Conservation (phyloP, 805 yeast genomes). For the Myxozyma neotropica region DNA sequence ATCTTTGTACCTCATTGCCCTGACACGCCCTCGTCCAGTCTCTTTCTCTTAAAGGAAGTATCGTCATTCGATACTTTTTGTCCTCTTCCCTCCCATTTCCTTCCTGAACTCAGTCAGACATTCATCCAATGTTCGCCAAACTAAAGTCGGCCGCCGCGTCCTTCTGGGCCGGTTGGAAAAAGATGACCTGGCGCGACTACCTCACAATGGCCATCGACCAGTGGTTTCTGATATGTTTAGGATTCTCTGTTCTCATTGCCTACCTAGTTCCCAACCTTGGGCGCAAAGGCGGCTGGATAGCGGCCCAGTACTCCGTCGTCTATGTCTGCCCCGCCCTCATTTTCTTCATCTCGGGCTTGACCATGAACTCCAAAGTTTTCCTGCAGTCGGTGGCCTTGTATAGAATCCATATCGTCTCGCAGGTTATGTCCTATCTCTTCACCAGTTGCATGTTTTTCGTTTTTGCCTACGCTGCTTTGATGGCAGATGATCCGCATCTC, state of each 20-base stretch:
- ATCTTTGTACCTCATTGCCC: neutral
- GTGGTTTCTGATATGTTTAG: conserved; percentile 81
- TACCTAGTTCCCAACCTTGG: conserved; percentile 81
- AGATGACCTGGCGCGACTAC: conserved; percentile 18
- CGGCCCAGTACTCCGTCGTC: conserved; percentile 75
- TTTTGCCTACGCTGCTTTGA: conserved; percentile 64
- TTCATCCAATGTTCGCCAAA: conserved; percentile 10
- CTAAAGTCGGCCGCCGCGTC: neutral
- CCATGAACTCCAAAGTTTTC: conserved; percentile 68
- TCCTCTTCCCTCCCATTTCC: no score
- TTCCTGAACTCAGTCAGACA: no score
- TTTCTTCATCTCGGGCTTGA: conserved; percentile 77
- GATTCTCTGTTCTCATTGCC: conserved; percentile 73
- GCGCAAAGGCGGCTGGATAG: conserved; percentile 73
- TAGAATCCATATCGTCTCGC: conserved; percentile 77
- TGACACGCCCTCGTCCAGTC: neutral
- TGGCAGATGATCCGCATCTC: conserved; percentile 59
- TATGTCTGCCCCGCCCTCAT: conserved; percentile 88
- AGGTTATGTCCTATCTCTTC: conserved; percentile 59
- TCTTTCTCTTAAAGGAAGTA: no score
- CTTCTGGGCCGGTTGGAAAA: conserved; percentile 15
- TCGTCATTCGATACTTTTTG: neutral
- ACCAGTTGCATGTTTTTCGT: conserved; percentile 73
- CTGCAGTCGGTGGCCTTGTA: conserved; percentile 66
- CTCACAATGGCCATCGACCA: conserved; percentile 22